Base-by-base conservation (phyloP, 2,329 filamentous ascomycete species). In the Pseudogymnoascus sp. region DNA sequence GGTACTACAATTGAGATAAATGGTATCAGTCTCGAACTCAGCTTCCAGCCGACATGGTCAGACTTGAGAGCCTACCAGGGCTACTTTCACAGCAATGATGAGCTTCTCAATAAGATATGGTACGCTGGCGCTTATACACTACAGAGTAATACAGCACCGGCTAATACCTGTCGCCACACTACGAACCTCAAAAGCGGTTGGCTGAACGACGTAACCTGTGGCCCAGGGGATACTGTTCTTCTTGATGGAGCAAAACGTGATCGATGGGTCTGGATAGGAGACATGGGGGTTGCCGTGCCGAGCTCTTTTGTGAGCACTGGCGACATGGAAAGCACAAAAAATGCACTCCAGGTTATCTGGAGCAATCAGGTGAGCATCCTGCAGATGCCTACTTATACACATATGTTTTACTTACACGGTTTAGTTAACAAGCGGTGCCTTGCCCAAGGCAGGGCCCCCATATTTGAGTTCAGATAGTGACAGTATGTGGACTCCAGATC, bases 161-260 rank as follows among this genome's bases (percentile, higher is more conserved):
- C 71, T 18, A 71, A 66, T 3, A 68, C 68, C 25, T 70, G 72
- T 38, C 70, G 74, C 9, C 65, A 65, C 11, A 73, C 69, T 21
- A 72, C 72, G 7, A 67, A 71, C 36, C 63, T 72, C 1, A 61
- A 64, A 7, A 63, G 61, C 31, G 69, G 69, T 9, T 78, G 77
- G 1, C 63, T 79, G 12, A 77, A 80, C 78, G 60, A 76, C 72
- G 2, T 49, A 73, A 14, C 79, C 78, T 56, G 73, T 72, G 63
- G 66, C 0, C 64, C 64, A 5, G 64, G 28, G 8, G 65, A 64
- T 23, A 63, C 65, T 12, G 28, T 68, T n/a, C 68, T 68, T 31
- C 40, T 69, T 14, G 82, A 85, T 67, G 82, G 82, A n/a, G 80
- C 82, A 0, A 85, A 85, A 69, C 76, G 82, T 36, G 82, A 85